These are phyloP conservation scores for Earliella scabrosa DNA, from an alignment of 1,284 basidiomycete species.

Conservation along the genomic window DNA sequence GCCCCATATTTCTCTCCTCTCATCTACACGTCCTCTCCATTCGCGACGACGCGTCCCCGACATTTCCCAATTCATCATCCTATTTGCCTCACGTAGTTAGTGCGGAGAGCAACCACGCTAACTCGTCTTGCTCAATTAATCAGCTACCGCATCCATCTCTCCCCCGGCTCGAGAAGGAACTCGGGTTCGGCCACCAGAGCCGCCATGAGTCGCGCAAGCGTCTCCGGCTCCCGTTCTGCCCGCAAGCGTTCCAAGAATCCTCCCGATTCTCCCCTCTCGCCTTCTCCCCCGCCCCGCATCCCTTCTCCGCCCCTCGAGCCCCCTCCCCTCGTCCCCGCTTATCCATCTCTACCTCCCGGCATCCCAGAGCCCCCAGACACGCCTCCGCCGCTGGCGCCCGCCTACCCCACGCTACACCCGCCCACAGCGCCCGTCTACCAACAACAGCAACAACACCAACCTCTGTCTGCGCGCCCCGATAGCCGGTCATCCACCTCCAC, in stretches of 20 bases:
- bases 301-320: constrained; percentile 29
- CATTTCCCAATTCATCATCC: too few species aligned
- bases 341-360: constrained; percentile 4
- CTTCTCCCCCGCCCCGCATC: constrained; percentile 21
- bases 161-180: constrained; percentile 68
- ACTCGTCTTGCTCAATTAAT: constrained; percentile 2
- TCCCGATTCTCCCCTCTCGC: constrained; percentile 9
- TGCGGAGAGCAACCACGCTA: constrained; percentile 1
- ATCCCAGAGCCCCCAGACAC: constrained; percentile 34
- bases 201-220: constrained; percentile 36
- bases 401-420: constrained; percentile 22
- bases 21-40: neutral
- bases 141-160: constrained; percentile 75
- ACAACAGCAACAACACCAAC: constrained; percentile 9
- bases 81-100: neutral
- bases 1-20: constrained; percentile 4
- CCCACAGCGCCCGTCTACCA: constrained; percentile 21
- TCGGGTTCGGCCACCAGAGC: constrained; percentile 55
- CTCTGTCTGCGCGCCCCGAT: constrained; percentile 10
- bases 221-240: constrained; percentile 15
- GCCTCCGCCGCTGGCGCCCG: constrained; percentile 32
- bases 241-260: constrained; percentile 20
- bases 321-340: constrained; percentile 23
- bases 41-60: neutral
- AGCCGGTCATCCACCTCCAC: constrained; percentile 28